Evolutionary conservation across 495 filamentous ascomycete genomes (phyloP), one percentile per base, ranked within the genome.

Genomic region (Neurospora intermedia): DNA sequence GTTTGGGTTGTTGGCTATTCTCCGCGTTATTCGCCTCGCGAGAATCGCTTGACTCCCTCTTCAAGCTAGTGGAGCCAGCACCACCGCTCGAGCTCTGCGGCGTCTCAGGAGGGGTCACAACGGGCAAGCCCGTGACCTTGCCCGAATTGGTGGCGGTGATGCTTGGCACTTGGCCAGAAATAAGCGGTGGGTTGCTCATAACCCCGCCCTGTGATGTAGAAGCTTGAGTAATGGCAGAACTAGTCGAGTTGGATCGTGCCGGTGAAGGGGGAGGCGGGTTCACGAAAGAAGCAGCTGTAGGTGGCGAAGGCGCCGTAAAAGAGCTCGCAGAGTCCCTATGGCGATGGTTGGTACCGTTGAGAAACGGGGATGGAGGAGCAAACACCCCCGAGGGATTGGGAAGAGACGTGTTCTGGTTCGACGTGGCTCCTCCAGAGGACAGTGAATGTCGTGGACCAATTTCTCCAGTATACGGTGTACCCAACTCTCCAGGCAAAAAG

Each of bases 401-500:
- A 43, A 88, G 80, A 18, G 91, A 88, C 7, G 90, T 91, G 70
- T 87, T 85, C 74, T 91, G 90, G 8, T 82, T 85, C 27, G 86
- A 87, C 11, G 88, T 79, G 43, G 82, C 80, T 13, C 80, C 81
- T 4, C 75, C 77, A 0, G 81, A 70, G 18, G 79, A 77, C n/a
- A 76, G 70, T 18, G 84, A 79, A 46, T 87, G 84, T 62, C 83
- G 76, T 23, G 83, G 84, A 5, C 89, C 85, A 13, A 89, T 79
- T 13, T 91, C 85, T 11, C 92, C 91, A 13, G 88, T 91, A 80
- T 97, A 97, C 16, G 88, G 80, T 75, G 94, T 90, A n/a, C 96
- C 96, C 8, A 99, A 84, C 78, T 99, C 96, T 23, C 92, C 93
- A 6, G 91, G 85, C 8, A 87, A 80, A 79, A 99, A 99, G 0